Evolutionary conservation across 164 flowering plant species (phyloP).

Genomic region (Berberis thunbergii): DNA sequence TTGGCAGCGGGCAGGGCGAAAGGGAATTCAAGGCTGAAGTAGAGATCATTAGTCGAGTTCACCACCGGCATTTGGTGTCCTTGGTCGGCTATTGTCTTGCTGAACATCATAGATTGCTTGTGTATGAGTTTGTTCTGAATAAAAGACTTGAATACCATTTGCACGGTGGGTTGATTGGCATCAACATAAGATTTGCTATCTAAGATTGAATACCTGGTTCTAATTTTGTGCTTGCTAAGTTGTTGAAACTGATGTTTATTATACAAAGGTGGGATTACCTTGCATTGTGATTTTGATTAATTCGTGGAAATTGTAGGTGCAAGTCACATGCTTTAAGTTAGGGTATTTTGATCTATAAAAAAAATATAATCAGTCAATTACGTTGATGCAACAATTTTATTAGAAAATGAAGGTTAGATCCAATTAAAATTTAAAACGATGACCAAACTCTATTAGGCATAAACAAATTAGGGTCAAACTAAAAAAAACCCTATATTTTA

Average conservation of each 20-base stretch:
- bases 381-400: no score
- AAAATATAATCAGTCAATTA: no score
- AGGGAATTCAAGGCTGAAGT: conserved; percentile 3
- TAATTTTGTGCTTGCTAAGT: neutral
- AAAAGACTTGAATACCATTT: conserved; percentile 51
- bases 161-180: conserved; percentile 33
- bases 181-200: neutral
- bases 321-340: no score
- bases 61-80: conserved; percentile 33
- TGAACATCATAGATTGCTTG: conserved; percentile 38
- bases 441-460: no score
- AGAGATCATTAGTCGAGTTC: no score
- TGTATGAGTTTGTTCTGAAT: conserved; percentile 18
- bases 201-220: conserved; percentile 1
- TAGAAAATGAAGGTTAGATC: no score
- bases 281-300: no score
- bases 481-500: no score
- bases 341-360: no score
- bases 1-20: conserved; percentile 60
- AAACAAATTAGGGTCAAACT: no score
- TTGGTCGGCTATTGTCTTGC: conserved; percentile 53
- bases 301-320: no score
- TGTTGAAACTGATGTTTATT: conserved; percentile 2
- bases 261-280: conserved; percentile 40
- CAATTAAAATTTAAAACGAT: no score